Percentiles rank a stretch among this genome's conserved stretches.
These are phyloP conservation scores for Gnomoniopsis sp. DNA, from an alignment of 2,329 filamentous ascomycete species.

Conservation along the genomic window DNA sequence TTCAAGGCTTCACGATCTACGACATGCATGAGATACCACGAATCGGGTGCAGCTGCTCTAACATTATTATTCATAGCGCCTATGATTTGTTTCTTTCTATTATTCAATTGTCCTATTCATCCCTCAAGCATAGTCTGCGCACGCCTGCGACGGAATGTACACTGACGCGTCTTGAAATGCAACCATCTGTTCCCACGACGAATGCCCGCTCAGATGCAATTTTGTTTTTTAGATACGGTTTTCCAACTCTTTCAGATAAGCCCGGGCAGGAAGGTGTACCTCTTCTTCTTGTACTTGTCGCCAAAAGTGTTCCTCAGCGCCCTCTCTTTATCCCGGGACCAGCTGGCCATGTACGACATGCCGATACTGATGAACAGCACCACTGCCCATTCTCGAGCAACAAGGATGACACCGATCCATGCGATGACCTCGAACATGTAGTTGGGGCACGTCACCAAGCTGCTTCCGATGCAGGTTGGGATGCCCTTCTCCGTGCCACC, in stretches of 20 bases:
- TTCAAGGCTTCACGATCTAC: slow-evolving; percentile 30
- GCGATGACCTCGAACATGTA: slow-evolving; percentile 90
- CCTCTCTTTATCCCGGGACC: slow-evolving; percentile 90
- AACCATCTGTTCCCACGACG: too few relatives aligned
- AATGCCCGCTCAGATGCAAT: too few relatives aligned
- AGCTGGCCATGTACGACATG: slow-evolving; percentile 74
- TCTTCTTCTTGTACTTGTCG: slow-evolving; percentile 94
- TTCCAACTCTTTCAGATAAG: slow-evolving; percentile 53
- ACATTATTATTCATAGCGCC: neutral
- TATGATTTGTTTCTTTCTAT: too few relatives aligned
- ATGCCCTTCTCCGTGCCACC: slow-evolving; percentile 87
- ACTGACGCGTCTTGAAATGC: too few relatives aligned
- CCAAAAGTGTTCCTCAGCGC: slow-evolving; percentile 88
- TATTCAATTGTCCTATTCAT: too few relatives aligned
- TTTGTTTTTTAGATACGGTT: neutral
- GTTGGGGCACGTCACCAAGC: slow-evolving; percentile 89
- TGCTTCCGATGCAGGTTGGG: slow-evolving; percentile 80
- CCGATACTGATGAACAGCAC: slow-evolving; percentile 73
- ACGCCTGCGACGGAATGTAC: too few relatives aligned
- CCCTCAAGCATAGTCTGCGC: too few relatives aligned
- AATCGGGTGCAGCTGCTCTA: neutral
- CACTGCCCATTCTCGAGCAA: slow-evolving; percentile 76
- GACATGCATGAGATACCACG: slow-evolving; percentile 32
- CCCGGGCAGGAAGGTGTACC: slow-evolving; percentile 75
- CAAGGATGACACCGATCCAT: slow-evolving; percentile 79